Evolutionary conservation across 1,284 basidiomycete genomes (phyloP).

Genomic region (Boletus sp.): DNA sequence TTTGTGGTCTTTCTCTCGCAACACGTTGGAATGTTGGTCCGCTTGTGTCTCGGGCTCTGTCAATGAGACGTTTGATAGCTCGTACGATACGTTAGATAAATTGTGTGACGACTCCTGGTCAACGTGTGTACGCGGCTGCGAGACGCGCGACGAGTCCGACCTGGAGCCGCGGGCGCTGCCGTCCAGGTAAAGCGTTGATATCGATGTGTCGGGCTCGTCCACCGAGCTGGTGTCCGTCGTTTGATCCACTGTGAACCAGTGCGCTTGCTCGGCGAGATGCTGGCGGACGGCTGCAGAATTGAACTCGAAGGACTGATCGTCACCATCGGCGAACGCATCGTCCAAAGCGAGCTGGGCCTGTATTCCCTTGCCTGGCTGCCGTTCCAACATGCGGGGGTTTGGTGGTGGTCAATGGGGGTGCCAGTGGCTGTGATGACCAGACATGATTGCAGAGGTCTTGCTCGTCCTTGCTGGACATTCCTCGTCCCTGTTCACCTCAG

Average conservation of each 20-base stretch:
- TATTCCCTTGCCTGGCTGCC: constrained; percentile 29
- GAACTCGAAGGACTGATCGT: constrained; percentile 49
- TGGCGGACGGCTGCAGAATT: constrained; percentile 53
- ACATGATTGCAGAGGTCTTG: constrained; percentile 82
- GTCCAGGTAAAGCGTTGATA: constrained; percentile 56
- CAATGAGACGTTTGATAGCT: constrained; percentile 20
- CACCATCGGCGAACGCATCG: constrained; percentile 63
- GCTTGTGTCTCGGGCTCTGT: constrained; percentile 21
- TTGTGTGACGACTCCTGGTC: constrained; percentile 36
- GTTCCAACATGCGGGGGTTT: constrained; percentile 14
- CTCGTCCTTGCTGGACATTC: constrained; percentile 80
- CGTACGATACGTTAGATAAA: constrained; percentile 38
- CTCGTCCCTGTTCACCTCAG: constrained; percentile 71
- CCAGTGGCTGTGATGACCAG: constrained; percentile 19
- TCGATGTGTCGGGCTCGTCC: constrained; percentile 44
- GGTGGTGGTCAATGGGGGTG: constrained; percentile 17
- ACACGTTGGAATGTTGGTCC: constrained; percentile 2
- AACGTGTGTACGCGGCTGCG: constrained; percentile 26
- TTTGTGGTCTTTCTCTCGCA: constrained; percentile 11
- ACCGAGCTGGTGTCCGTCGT: constrained; percentile 33
- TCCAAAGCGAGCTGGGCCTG: constrained; percentile 46
- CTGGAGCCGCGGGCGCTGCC: constrained; percentile 26
- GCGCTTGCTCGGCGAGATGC: constrained; percentile 50
- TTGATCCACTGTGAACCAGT: constrained; percentile 25
- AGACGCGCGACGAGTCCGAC: constrained; percentile 25